phyloP scores from a whole-genome alignment of 768 basidiomycete genomes.

The Agrocybe chaxingu region DNA sequence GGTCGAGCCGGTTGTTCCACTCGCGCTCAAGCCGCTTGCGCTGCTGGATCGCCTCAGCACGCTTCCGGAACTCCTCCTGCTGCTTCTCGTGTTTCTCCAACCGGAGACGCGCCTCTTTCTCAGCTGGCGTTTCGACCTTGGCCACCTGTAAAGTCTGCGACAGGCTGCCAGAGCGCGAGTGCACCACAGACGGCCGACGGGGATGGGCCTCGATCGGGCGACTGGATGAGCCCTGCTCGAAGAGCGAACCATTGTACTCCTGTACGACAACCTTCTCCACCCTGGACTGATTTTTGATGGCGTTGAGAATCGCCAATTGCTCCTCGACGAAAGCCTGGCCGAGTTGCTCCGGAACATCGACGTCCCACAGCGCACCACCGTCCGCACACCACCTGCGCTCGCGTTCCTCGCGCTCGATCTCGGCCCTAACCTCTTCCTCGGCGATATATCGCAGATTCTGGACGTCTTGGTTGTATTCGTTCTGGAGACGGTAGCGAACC shows the following conservation, averaged over 20 bases:
- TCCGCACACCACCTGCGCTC: conserved; percentile 13
- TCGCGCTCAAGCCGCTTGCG: conserved; percentile 11
- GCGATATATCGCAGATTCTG: conserved; percentile 18
- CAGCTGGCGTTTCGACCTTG: not conserved
- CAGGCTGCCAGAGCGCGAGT: not conserved
- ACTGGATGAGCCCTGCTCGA: conserved; percentile 12
- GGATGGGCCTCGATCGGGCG: not conserved
- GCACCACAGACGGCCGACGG: not conserved
- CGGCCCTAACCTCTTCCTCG: conserved; percentile 18
- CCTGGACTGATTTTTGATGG: conserved; percentile 14
- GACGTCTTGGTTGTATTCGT: conserved; percentile 18
- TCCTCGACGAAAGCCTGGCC: conserved; percentile 20
- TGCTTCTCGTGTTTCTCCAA: conserved; percentile 17
- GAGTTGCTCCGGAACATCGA: conserved; percentile 8
- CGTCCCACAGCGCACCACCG: not conserved
- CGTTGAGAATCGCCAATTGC: conserved; percentile 21
- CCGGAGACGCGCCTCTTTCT: conserved; percentile 5
- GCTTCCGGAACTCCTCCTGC: conserved; percentile 22
- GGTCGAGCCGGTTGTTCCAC: not conserved
- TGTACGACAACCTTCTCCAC: conserved; percentile 1
- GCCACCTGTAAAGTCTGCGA: not conserved
- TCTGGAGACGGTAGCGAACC: conserved; percentile 16
- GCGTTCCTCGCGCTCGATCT: conserved; percentile 19
- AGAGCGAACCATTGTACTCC: conserved; percentile 1
- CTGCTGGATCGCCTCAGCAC: conserved; percentile 19